These are phyloP conservation scores for Gonapodya prolifera DNA, from an alignment of 192 early-diverging fungal genomes.

Conservation along the genomic window DNA sequence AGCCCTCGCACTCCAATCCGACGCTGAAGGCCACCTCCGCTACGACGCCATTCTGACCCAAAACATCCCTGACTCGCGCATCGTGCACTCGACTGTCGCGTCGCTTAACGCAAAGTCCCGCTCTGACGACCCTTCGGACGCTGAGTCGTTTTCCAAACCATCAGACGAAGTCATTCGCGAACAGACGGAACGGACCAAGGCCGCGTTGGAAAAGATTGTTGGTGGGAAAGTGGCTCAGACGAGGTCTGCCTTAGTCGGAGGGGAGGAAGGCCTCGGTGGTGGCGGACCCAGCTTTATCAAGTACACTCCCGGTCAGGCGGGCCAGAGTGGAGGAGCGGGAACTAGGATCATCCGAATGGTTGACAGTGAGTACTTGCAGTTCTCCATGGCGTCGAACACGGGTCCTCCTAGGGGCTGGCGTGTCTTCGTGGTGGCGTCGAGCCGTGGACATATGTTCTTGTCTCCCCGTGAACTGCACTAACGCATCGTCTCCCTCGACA, in stretches of 20 bases:
- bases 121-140: conserved; percentile 44
- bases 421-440: too few relatives aligned
- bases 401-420: too few relatives aligned
- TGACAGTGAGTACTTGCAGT: conserved; percentile 31
- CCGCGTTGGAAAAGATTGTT: conserved; percentile 78
- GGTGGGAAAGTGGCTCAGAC: conserved; percentile 57
- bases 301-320: conserved; percentile 76
- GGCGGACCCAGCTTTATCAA: conserved; percentile 70
- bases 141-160: conserved; percentile 60
- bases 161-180: conserved; percentile 61
- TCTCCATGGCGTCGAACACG: too few relatives aligned
- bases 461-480: background rate
- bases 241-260: conserved; percentile 38
- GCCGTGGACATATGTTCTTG: too few relatives aligned
- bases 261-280: conserved; percentile 12
- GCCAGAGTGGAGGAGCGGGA: conserved; percentile 48
- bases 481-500: background rate
- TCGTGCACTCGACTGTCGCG: conserved; percentile 74
- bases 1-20: conserved; percentile 71
- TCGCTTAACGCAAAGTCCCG: conserved; percentile 49
- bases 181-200: conserved; percentile 76
- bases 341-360: conserved; percentile 92
- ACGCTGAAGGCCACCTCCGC: conserved; percentile 72
- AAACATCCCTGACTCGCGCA: conserved; percentile 49
- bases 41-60: conserved; percentile 83